phyloP scores from a whole-genome alignment of 257 asterid genomes.

The Fraxinus americana region DNA sequence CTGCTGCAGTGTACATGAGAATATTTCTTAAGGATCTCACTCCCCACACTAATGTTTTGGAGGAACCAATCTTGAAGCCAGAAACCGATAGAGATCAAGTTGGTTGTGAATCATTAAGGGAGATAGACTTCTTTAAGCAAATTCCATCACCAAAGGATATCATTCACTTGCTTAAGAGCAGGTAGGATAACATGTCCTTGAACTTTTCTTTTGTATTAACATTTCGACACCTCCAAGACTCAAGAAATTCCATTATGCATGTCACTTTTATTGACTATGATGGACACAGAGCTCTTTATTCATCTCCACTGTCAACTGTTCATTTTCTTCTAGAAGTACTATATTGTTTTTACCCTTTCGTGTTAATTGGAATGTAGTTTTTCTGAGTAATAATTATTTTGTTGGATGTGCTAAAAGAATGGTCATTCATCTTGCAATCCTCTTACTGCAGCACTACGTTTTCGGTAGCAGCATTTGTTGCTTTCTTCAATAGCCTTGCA shows the following conservation, averaged over 20 bases:
- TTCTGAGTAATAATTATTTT: not conserved
- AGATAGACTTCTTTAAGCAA: not conserved
- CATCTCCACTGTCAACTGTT: not conserved
- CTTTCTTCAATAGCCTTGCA: slow-evolving; percentile 65
- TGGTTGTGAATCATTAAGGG: not conserved
- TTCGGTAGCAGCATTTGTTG: slow-evolving; percentile 50
- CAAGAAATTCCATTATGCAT: not conserved
- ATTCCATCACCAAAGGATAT: slow-evolving; percentile 17
- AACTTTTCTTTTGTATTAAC: not conserved
- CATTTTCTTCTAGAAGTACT: not conserved
- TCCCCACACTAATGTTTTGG: slow-evolving; percentile 1
- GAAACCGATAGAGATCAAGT: not conserved
- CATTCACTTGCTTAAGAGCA: slow-evolving; percentile 29
- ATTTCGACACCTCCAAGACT: not conserved
- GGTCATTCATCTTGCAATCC: not conserved
- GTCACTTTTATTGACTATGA: not conserved
- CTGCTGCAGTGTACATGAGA: slow-evolving; percentile 33
- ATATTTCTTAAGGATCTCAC: slow-evolving; percentile 24
- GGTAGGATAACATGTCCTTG: slow-evolving; percentile 12
- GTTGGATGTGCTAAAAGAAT: not conserved
- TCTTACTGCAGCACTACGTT: slow-evolving; percentile 48
- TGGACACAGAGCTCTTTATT: not conserved
- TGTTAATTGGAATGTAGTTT: not conserved
- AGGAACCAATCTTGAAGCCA: slow-evolving; percentile 12
- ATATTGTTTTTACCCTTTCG: not conserved